These are phyloP conservation scores for Colletotrichum melonis DNA, from an alignment of 2,329 filamentous ascomycete species.

Conservation along the genomic window DNA sequence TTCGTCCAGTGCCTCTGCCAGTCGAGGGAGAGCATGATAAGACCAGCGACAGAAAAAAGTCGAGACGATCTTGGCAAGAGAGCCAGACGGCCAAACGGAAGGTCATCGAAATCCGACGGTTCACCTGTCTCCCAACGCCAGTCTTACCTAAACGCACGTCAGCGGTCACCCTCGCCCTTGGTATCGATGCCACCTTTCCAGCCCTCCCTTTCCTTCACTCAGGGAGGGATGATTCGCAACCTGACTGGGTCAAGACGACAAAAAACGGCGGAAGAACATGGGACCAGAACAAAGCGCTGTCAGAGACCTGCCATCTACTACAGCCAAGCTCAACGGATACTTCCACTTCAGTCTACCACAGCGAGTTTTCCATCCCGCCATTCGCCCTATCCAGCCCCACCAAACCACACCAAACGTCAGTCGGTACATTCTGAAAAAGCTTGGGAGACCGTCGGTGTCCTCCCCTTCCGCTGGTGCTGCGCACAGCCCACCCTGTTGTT, in stretches of 20 bases:
- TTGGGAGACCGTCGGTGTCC: constrained; percentile 10
- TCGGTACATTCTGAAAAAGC: neutral
- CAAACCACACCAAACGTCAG: constrained; percentile 4
- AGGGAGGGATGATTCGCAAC: neutral
- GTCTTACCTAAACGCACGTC: neutral
- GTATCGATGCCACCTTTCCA: neutral
- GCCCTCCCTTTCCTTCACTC: neutral
- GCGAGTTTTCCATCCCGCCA: constrained; percentile 13
- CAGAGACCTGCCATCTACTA: constrained; percentile 16
- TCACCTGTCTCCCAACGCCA: neutral
- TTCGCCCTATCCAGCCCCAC: neutral
- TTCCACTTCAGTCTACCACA: constrained; percentile 27
- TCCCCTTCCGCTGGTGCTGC: neutral
- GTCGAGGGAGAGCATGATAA: neutral
- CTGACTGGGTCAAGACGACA: neutral
- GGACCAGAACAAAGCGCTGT: constrained; percentile 14
- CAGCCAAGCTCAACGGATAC: neutral
- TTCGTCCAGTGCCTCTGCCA: neutral
- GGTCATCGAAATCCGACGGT: constrained; percentile 12
- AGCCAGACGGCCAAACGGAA: neutral
- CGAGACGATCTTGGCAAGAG: constrained; percentile 16
- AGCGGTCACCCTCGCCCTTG: neutral
- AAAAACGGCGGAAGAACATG: neutral
- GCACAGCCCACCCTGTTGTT: constrained; percentile 29
- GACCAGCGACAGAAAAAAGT: neutral